A percentile compares a stretch with the other conserved stretches of the same genome.
phyloP scores from a whole-genome alignment of 345 rosid species.

The Clarkia xantiana region DNA sequence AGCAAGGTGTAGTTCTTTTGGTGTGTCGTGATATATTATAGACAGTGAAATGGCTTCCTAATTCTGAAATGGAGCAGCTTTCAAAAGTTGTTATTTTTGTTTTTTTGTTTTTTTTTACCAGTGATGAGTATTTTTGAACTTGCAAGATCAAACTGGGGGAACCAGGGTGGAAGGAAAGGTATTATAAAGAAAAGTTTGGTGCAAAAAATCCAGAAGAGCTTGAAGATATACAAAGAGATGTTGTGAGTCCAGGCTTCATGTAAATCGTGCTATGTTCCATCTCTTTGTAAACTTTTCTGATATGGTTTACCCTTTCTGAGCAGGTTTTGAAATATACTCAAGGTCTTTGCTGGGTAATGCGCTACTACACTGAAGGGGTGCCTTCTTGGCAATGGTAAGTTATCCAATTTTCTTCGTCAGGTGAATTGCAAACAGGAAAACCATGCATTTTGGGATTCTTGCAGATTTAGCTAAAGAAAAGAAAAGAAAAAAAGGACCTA shows the following conservation, averaged over 20 bases:
- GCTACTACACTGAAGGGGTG: constrained; percentile 89
- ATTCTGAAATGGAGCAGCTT: too few relatives aligned
- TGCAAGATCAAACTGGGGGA: constrained; percentile 63
- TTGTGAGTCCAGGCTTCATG: constrained; percentile 37
- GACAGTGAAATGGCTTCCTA: too few relatives aligned
- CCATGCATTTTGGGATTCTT: too few relatives aligned
- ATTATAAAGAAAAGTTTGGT: constrained; percentile 70
- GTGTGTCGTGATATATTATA: too few relatives aligned
- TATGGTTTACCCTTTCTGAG: constrained; percentile 9
- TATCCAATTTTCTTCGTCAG: neutral
- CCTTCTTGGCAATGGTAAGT: constrained; percentile 96
- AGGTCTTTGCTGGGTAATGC: constrained; percentile 98
- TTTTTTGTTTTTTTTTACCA: constrained; percentile 3
- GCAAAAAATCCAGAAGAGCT: constrained; percentile 49
- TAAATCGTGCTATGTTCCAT: neutral
- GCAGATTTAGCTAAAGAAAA: too few relatives aligned
- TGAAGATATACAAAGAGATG: constrained; percentile 65
- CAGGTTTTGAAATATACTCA: constrained; percentile 74
- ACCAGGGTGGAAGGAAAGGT: constrained; percentile 93
- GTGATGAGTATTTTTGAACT: neutral
- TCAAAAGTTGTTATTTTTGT: neutral
- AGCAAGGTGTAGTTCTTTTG: too few relatives aligned
- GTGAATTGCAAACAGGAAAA: too few relatives aligned
- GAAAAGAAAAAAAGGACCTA: too few relatives aligned
- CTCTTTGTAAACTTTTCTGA: neutral